A percentile compares a stretch with the other conserved stretches of the same genome.
Evolutionary conservation across 768 basidiomycete species (phyloP).

Genomic region (Rhizopogon vulgaris): DNA sequence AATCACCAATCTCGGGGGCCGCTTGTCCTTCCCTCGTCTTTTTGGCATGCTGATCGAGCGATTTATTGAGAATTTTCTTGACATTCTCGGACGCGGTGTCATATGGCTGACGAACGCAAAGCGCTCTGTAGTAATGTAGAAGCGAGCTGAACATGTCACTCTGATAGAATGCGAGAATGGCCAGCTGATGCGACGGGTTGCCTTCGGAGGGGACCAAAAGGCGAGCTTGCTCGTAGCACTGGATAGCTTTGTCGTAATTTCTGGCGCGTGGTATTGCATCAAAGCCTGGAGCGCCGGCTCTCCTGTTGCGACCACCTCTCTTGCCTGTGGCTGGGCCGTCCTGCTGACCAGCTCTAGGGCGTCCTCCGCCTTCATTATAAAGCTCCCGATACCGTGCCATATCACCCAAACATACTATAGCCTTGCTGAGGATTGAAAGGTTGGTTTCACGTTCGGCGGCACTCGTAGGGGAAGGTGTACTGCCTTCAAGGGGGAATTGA

Average conservation of each 20-base stretch:
- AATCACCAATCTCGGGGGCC: slow-evolving; percentile 23
- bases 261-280: slow-evolving; percentile 51
- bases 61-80: slow-evolving; percentile 60
- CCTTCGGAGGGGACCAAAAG: slow-evolving; percentile 82
- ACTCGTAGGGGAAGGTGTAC: slow-evolving; percentile 29
- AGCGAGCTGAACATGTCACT: slow-evolving; percentile 76
- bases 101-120: slow-evolving; percentile 83
- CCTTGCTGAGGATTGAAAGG: slow-evolving; percentile 78
- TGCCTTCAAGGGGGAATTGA: slow-evolving; percentile 58
- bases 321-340: slow-evolving; percentile 35
- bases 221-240: slow-evolving; percentile 83
- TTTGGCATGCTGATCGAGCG: slow-evolving; percentile 53
- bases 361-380: slow-evolving; percentile 69
- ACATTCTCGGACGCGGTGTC: slow-evolving; percentile 86
- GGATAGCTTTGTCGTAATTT: slow-evolving; percentile 68
- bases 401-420: slow-evolving; percentile 88
- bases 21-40: slow-evolving; percentile 35
- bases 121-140: slow-evolving; percentile 85
- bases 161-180: slow-evolving; percentile 83
- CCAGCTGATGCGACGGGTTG: slow-evolving; percentile 93
- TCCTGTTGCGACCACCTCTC: slow-evolving; percentile 40
- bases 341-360: slow-evolving; percentile 64
- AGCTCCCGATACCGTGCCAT: slow-evolving; percentile 90
- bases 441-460: slow-evolving; percentile 53
- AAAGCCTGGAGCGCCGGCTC: slow-evolving; percentile 38